Evolutionary conservation across 192 early-diverging fungal species (phyloP).

Genomic region (Coemansia nantahalensis): DNA sequence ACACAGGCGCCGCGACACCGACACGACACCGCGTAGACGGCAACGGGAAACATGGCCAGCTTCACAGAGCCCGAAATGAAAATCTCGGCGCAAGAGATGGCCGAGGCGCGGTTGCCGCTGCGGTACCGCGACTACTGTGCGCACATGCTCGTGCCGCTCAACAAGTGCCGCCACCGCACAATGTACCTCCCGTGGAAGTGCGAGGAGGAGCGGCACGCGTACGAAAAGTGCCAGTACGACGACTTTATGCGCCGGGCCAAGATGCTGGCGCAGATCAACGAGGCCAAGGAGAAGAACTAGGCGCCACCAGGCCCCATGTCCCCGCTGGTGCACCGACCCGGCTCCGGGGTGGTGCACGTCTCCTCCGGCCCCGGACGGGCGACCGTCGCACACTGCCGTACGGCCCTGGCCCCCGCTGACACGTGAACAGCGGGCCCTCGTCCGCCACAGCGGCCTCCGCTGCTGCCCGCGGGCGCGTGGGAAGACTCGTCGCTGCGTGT

Average conservation of each 20-base stretch:
- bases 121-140: slow-evolving; percentile 94
- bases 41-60: slow-evolving; percentile 33
- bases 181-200: slow-evolving; percentile 94
- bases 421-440: no score
- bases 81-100: slow-evolving; percentile 84
- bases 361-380: no score
- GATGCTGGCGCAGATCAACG: slow-evolving; percentile 46
- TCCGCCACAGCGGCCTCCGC: no score
- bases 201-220: slow-evolving; percentile 80
- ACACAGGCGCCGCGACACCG: no score
- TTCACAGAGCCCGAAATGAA: slow-evolving; percentile 67
- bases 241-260: slow-evolving; percentile 61
- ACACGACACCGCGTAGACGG: no score
- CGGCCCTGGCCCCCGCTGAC: no score
- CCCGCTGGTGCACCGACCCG: no score
- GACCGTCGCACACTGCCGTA: no score
- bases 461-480: no score
- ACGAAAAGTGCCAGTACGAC: slow-evolving; percentile 95
- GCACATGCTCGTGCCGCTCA: slow-evolving; percentile 82
- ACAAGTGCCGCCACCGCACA: slow-evolving; percentile 85
- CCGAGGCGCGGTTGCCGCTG: slow-evolving; percentile 76
- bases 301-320: no score
- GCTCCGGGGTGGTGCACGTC: no score
- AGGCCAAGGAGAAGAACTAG: slow-evolving; percentile 1
- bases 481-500: no score